Base-by-base conservation (phyloP, 306 rosid species). In the Vicia sativa region DNA sequence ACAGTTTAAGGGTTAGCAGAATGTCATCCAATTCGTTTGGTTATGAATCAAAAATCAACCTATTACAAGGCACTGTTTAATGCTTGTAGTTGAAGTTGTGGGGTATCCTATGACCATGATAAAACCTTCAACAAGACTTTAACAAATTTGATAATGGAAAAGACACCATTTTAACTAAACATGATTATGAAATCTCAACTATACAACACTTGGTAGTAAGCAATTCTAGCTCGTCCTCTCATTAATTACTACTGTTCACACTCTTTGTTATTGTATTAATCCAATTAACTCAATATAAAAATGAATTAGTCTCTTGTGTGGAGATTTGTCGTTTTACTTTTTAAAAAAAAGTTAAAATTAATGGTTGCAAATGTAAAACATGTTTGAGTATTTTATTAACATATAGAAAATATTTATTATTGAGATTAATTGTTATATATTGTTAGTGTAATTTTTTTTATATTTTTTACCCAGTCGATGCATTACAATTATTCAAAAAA, bases 11-110 rank as follows among this genome's bases (percentile, higher is more conserved):
- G 95, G 87, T 90, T 65, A 87, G 95, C 87, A 62, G 45, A 69
- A 84, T 72, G 95, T 86, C 95, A 67, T 71, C 11, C 23, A 81
- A 79, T 73, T 83, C 46, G 97, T 88, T 88, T 78, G 97, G 90
- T 91, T 82, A 61, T 81, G 78, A 58, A 75, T 76, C 49, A 46
- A 74, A 81, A 72, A 74, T 80, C 54, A 77, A 84, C 79, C 80
- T 63, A 83, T 80, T 71, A 77, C 49, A 55, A 53, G 41, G 62
- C 52, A 62, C 37, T 0, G 37, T 67, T n/a, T 14, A 65, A 78
- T 77, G 84, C 97, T 91, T 91, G 52, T 68, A 45, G 12, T 80
- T 86, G 15, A 88, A 86, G 97, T 79, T 65, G 74, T 58, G 63
- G 31, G 74, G 55, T 45, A 43, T 28, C 9, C 26, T 39, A 71